phyloP scores from a whole-genome alignment of 257 asterid species.

The Mentha longifolia region DNA sequence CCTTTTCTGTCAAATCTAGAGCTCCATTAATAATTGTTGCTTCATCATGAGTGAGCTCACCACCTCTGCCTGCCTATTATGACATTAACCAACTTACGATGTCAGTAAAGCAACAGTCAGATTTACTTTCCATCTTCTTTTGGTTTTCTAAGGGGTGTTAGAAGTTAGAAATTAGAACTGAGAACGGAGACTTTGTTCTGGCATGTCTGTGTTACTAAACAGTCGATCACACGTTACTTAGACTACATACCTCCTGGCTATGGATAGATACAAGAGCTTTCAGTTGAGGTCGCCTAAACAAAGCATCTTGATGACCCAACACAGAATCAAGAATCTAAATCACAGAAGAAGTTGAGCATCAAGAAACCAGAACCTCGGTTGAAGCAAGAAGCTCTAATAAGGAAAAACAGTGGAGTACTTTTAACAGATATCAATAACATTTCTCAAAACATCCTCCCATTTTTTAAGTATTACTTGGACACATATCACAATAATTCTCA shows the following conservation, averaged over 20 bases:
- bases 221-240: slow-evolving; percentile 18
- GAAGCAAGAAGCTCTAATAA: slow-evolving; percentile 4
- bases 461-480: neutral
- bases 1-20: slow-evolving; percentile 97
- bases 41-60: slow-evolving; percentile 94
- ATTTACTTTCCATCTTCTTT: neutral
- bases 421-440: neutral
- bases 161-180: no score
- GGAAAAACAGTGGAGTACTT: neutral
- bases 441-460: neutral
- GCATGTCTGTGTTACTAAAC: neutral
- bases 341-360: neutral
- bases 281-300: slow-evolving; percentile 92
- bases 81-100: slow-evolving; percentile 23
- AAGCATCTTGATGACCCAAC: slow-evolving; percentile 79
- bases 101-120: neutral
- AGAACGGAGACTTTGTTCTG: neutral
- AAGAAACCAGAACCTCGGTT: neutral
- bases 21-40: slow-evolving; percentile 96
- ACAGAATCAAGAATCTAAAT: slow-evolving; percentile 78
- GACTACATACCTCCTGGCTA: slow-evolving; percentile 74
- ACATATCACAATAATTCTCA: slow-evolving; percentile 1
- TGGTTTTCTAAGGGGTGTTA: neutral
- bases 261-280: slow-evolving; percentile 97
- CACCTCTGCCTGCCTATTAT: slow-evolving; percentile 95